Percentiles rank a stretch among this genome's conserved stretches.
phyloP scores from a whole-genome alignment of 768 basidiomycete genomes.

The Macrolepiota albuminosa region DNA sequence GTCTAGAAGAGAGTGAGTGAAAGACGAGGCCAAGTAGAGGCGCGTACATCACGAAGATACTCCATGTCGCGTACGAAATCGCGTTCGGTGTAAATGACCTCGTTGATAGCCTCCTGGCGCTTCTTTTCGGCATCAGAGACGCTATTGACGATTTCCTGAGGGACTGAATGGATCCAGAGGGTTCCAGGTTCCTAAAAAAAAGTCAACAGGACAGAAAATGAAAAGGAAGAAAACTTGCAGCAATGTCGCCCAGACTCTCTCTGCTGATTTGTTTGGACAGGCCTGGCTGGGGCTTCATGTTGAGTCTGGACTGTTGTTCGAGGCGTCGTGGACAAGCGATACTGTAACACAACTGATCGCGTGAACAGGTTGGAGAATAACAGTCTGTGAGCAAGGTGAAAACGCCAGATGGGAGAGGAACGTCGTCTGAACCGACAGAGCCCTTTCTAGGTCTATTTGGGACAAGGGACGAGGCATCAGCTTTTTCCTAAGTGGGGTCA shows the following conservation, averaged over 20 bases:
- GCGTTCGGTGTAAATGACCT: slow-evolving; percentile 90
- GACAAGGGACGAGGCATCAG: slow-evolving; percentile 23
- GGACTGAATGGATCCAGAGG: slow-evolving; percentile 95
- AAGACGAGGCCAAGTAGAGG: neutral
- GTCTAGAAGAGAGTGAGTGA: slow-evolving; percentile 36
- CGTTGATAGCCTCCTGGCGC: slow-evolving; percentile 97
- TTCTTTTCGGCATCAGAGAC: slow-evolving; percentile 93
- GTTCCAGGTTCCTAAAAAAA: slow-evolving; percentile 49
- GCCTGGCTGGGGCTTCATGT: slow-evolving; percentile 91
- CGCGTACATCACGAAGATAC: slow-evolving; percentile 87
- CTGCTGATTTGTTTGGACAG: slow-evolving; percentile 78
- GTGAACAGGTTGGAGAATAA: slow-evolving; percentile 95
- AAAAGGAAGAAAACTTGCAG: slow-evolving; percentile 41
- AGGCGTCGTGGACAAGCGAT: slow-evolving; percentile 92
- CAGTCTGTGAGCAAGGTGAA: slow-evolving; percentile 97
- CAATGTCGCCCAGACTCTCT: slow-evolving; percentile 77
- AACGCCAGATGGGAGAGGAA: slow-evolving; percentile 83
- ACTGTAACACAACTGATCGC: slow-evolving; percentile 93
- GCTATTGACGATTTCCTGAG: slow-evolving; percentile 88
- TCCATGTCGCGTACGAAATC: slow-evolving; percentile 99
- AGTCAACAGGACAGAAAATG: slow-evolving; percentile 1
- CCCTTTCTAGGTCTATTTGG: slow-evolving; percentile 33
- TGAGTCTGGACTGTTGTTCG: slow-evolving; percentile 91
- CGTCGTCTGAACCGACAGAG: slow-evolving; percentile 50
- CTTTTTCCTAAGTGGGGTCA: slow-evolving; percentile 21